Base-by-base conservation (phyloP, 805 yeast genomes). In the Teunomyces gatunensis region DNA sequence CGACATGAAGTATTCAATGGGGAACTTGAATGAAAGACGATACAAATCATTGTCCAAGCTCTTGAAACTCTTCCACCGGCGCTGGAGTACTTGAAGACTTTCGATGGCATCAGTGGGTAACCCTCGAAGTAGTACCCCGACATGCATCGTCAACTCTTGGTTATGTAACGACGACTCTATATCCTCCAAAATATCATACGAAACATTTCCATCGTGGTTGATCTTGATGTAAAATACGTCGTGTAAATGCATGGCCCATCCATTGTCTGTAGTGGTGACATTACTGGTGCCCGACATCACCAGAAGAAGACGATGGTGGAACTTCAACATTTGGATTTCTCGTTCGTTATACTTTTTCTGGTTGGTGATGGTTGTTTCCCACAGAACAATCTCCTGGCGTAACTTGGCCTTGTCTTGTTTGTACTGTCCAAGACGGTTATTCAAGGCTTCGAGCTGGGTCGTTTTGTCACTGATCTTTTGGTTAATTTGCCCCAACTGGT, bases 31-130 rank as follows among this genome's bases (percentile, higher is more conserved):
- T 1, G 67, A 55, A 2, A 69, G 50, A 43, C 57, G 60, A 54
- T 57, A 63, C 17, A 73, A 54, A 39, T 68, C 71, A 7, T 42
- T 32, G 48, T 71, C 76, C 7, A 64, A 51, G 18, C 41, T 33
- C 34, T 47, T 48, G 9, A 62, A 47, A 23, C 37, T n/a, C 9
- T 13, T 12, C 40, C 40, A 37, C 12, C 29, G 25, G 10, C n/a
- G 29, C 18, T 37, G 18, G 15, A 37, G 40, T 3, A n/a, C 12
- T 10, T 15, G 9, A 13, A 37, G 15, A 21, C 29, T 13, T n/a
- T 23, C 40, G 6, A 21, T 5, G 3, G 29, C 28, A 10, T 23
- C 28, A 3, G 28, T 4, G 28, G 40, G 29, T 11, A 37, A 37
- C 17, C 15, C 29, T 10, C 5, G 17, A 11, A 37, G 15, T 1